Base-by-base conservation (phyloP, 352 stramenopile genomes). In the Globisporangium ultimum region DNA sequence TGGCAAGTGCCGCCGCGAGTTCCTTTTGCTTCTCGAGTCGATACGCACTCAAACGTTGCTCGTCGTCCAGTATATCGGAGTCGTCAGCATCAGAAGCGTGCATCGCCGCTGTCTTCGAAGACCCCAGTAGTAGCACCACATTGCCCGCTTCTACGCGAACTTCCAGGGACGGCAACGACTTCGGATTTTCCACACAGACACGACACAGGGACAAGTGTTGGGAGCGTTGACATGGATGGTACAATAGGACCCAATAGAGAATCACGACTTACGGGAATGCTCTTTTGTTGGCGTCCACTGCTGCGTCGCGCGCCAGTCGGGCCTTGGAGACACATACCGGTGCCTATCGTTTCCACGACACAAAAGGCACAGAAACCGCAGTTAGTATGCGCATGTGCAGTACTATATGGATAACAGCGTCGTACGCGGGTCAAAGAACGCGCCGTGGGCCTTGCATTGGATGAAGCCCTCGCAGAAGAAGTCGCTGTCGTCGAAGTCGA, bases 391-490 rank as follows among this genome's bases (percentile, higher is more conserved):
- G 13, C 10, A 43, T 13, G 10, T 18, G 40, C 8, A 45, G 12
- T 5, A 15, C 13, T 15, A 36, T 1, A 36, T 6, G 28, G 28
- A 6, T 10, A 36, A 5, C 28, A 36, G 28, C 28, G 4, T 36
- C 67, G 55, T 38, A 80, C 74, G 53, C 21, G 84, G 80, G 58
- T 93, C 84, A 57, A 93, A 93, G 67, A 89, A 88, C 14, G 84
- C 81, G 41, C 78, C 84, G 61, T 93, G 84, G 2, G 70, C 80
- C 57, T 93, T 93, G 74, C 84, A 93, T 58, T 89, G 78, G 46
- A 93, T 66, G 54, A 91, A 89, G 13, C 81, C 81, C 67, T 89
- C 75, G 53, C 66, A 77, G 63, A 91, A 89, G 60, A 93, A 93
- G 59, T 91, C 81, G 65, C 74, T 80, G 71, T 91, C 84, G 64